Evolutionary conservation across 345 rosid species (phyloP), one percentile per base, ranked within the genome.

Genomic region (Xanthoceras sorbifolium): DNA sequence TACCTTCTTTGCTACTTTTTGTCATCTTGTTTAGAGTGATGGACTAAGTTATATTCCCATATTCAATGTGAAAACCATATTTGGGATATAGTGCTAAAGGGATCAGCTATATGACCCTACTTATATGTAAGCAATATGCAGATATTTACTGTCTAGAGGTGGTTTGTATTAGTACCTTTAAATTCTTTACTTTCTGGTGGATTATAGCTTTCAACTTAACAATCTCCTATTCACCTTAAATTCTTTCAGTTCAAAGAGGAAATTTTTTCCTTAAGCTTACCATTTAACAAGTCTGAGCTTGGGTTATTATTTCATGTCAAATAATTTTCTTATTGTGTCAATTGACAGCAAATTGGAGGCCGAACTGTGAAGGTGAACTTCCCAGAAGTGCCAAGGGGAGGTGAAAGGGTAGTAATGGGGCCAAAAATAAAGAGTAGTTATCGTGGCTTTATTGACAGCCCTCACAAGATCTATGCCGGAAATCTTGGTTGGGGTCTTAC

Each of bases 321-420:
- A 15, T 48, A 23, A 20, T 73, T 32, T 31, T 66, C 26, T 4
- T 73, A 11, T 32, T 76, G 40, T 67, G 15, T 15, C 79, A 79
- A 17, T 79, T 68, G 40, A 54, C 88, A 96, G 98, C 93, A 89
- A 95, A 70, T 96, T 69, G 97, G 97, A 63, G 97, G 98, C 73
- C 79, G 97, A 50, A 88, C 92, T 1, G 88, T 87, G 78, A 93
- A 80, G 85, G 98, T 96, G 80, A 96, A 93, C 92, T 90, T 91
- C 82, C 98, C 97, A 7, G 97, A 93, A 83, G 99, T 93, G 68
- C 98, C 99, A 20, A 90, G 83, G 83, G 99, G 99, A 74, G 98
- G 93, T 11, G 98, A 95, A 80, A 89, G 91, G 79, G 93, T 87
- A 76, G 82, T 92, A n/a, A 84, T 90, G 91, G 86, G 87, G 20